phyloP scores from a whole-genome alignment of 2,329 filamentous ascomycete genomes.

The Catunica adiposa region DNA sequence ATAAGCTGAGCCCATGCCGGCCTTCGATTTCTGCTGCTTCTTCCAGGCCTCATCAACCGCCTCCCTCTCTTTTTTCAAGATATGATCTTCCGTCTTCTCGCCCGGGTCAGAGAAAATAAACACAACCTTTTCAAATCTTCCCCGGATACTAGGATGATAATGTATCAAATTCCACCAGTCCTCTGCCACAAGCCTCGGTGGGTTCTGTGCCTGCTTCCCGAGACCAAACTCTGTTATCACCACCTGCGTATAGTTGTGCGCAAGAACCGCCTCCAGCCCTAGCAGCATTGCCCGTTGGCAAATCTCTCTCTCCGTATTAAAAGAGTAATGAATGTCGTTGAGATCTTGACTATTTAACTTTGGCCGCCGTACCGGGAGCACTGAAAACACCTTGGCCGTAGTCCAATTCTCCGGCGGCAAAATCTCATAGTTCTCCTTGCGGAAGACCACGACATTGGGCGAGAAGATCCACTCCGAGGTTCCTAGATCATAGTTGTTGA shows the following conservation, averaged over 20 bases:
- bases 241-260: conserved; percentile 38
- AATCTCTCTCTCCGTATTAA: conserved; percentile 52
- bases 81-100: conserved; percentile 36
- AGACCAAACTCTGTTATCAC: conserved; percentile 50
- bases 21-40: not conserved
- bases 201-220: conserved; percentile 47
- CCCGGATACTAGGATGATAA: conserved; percentile 44
- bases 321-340: conserved; percentile 44
- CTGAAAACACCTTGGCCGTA: conserved; percentile 54
- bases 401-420: conserved; percentile 36
- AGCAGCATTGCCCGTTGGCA: conserved; percentile 58
- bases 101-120: conserved; percentile 46
- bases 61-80: conserved; percentile 27
- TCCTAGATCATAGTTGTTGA: too few relatives aligned
- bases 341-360: conserved; percentile 42
- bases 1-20: conserved; percentile 19
- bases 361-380: conserved; percentile 54
- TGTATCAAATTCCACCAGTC: conserved; percentile 50
- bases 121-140: conserved; percentile 43
- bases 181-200: conserved; percentile 45
- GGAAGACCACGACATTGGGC: conserved; percentile 54
- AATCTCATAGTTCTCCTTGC: conserved; percentile 49
- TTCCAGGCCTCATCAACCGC: conserved; percentile 34
- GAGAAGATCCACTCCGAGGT: conserved; percentile 37
- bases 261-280: conserved; percentile 52